A percentile compares a stretch with the other conserved stretches of the same genome.
phyloP scores from a whole-genome alignment of 352 stramenopile genomes.

The Phytopythium aichiense region DNA sequence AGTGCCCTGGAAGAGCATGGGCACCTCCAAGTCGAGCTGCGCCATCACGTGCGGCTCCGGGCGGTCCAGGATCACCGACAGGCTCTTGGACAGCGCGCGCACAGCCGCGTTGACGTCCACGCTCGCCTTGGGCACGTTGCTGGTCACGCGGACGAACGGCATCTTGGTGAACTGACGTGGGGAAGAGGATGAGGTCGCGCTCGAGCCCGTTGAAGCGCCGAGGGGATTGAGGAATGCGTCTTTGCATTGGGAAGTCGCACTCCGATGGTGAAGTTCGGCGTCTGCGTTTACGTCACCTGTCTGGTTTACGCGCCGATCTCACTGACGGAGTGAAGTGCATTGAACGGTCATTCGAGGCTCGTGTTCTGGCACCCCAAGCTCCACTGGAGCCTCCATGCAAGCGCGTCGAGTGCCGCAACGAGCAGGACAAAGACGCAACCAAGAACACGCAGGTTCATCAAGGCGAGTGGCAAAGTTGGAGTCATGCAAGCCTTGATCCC shows the following conservation, averaged over 20 bases:
- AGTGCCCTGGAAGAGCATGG: constrained; percentile 27
- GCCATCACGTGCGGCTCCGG: constrained; percentile 37
- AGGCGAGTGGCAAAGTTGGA: no score
- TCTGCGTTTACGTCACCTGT: constrained; percentile 4
- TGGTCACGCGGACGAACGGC: constrained; percentile 38
- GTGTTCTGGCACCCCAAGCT: no score
- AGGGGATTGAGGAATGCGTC: not conserved
- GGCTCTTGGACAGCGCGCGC: constrained; percentile 33
- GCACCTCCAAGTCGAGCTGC: constrained; percentile 32
- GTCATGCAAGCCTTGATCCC: no score
- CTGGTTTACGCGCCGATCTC: not conserved
- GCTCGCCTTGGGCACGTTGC: constrained; percentile 31
- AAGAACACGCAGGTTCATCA: no score
- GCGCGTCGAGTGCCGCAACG: no score
- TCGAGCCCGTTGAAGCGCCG: not conserved
- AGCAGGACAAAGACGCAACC: no score
- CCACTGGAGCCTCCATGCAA: no score
- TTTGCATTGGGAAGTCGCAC: no score
- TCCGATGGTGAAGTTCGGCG: no score
- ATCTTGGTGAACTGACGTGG: constrained; percentile 12
- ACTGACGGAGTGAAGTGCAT: no score
- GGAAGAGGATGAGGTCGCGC: not conserved
- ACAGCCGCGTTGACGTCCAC: constrained; percentile 24
- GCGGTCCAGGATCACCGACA: constrained; percentile 28
- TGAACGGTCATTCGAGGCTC: no score